Percentiles rank a stretch among this genome's conserved stretches.
phyloP scores from a whole-genome alignment of 1,139 yeast genomes.

The Taphrina confusa region DNA sequence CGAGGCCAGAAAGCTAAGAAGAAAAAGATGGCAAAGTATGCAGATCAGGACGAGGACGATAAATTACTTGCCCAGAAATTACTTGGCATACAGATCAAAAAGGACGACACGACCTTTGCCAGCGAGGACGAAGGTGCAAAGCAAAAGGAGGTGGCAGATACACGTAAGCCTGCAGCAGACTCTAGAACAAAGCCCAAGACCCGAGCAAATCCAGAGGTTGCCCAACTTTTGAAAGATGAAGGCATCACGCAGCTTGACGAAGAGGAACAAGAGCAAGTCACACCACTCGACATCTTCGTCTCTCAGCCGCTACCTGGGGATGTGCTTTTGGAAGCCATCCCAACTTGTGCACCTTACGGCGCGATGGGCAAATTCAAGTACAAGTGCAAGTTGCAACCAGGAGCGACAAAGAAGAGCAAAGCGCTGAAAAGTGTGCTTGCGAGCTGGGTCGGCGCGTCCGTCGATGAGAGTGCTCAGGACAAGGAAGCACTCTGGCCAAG shows the following conservation, averaged over 20 bases:
- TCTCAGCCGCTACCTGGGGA: conserved; percentile 49
- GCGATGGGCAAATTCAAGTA: conserved; percentile 73
- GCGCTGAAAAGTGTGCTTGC: conserved; percentile 58
- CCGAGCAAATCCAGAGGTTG: conserved; percentile 38
- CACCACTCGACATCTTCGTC: conserved; percentile 46
- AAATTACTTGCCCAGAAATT: conserved; percentile 70
- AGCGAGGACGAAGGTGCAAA: conserved; percentile 50
- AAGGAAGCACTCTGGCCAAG: conserved; percentile 67
- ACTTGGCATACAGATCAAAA: conserved; percentile 72
- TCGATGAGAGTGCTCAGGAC: conserved; percentile 57
- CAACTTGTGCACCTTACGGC: conserved; percentile 92
- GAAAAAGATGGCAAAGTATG: conserved; percentile 84
- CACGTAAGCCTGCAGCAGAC: conserved; percentile 41
- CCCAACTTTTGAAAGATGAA: conserved; percentile 42
- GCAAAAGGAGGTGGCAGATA: conserved; percentile 39
- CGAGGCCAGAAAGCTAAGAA: conserved; percentile 84
- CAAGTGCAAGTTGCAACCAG: conserved; percentile 84
- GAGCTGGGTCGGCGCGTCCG: conserved; percentile 59
- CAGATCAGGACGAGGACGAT: conserved; percentile 90
- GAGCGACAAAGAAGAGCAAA: conserved; percentile 85
- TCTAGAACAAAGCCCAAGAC: background rate
- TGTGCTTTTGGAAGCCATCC: conserved; percentile 62
- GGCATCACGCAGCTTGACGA: conserved; percentile 46
- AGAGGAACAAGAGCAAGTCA: conserved; percentile 42
- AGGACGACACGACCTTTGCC: conserved; percentile 52